These are phyloP conservation scores for Albizia julibrissin DNA, from an alignment of 306 rosid genomes.

Conservation along the genomic window DNA sequence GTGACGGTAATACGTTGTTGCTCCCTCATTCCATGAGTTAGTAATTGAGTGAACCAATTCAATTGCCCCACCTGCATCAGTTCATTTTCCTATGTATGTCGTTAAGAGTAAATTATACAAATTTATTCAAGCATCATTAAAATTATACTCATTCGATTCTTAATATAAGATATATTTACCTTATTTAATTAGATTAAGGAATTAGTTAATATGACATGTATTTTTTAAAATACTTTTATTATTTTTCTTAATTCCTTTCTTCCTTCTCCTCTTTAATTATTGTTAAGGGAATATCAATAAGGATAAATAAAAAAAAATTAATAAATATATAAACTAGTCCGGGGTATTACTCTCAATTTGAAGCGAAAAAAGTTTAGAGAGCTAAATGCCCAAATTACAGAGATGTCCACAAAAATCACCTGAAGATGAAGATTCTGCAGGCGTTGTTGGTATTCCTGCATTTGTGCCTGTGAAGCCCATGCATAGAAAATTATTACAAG, in stretches of 20 bases:
- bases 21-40: conserved; percentile 57
- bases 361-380: too few relatives aligned
- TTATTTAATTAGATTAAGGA: too few relatives aligned
- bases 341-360: too few relatives aligned
- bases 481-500: neutral
- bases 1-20: conserved; percentile 63
- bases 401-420: neutral
- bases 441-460: neutral
- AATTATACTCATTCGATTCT: too few relatives aligned
- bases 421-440: neutral
- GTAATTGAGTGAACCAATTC: conserved; percentile 71
- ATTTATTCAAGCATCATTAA: neutral
- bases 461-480: neutral
- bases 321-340: too few relatives aligned
- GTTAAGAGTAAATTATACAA: neutral
- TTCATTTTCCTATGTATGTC: neutral
- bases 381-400: neutral
- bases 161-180: too few relatives aligned
- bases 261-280: too few relatives aligned
- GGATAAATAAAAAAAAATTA: too few relatives aligned
- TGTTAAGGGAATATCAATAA: too few relatives aligned
- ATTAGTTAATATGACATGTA: too few relatives aligned
- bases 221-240: too few relatives aligned
- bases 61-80: conserved; percentile 49
- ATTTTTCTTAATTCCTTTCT: too few relatives aligned